Percentiles rank a stretch among this genome's conserved stretches.
These are phyloP conservation scores for Zea luxurians DNA, from an alignment of 176 grass and related monocot genomes.

Conservation along the genomic window DNA sequence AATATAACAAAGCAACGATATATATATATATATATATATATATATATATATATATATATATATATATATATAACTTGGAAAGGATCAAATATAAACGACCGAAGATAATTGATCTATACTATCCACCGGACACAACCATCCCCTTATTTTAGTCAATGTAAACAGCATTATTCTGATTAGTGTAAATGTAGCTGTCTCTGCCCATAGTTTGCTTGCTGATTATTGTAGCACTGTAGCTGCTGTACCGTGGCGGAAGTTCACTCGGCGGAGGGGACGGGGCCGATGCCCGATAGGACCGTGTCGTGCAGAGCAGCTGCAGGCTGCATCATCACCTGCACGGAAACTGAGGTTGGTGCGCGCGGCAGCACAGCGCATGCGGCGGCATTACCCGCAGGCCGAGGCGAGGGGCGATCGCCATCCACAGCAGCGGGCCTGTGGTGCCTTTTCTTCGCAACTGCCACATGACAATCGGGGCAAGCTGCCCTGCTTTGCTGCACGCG, in stretches of 20 bases:
- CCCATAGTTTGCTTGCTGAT: not conserved
- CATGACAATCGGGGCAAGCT: constrained; percentile 22
- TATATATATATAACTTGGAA: too few species aligned
- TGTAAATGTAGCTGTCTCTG: not conserved
- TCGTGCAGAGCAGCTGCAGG: not conserved
- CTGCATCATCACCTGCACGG: not conserved
- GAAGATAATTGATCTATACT: too few species aligned
- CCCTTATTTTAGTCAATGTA: not conserved
- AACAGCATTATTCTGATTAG: not conserved
- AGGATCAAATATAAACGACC: too few species aligned
- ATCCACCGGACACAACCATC: too few species aligned
- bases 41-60: too few species aligned
- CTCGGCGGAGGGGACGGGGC: not conserved
- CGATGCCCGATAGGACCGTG: not conserved
- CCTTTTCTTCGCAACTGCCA: constrained; percentile 49
- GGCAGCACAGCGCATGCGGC: constrained; percentile 23
- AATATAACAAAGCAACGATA: too few species aligned
- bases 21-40: too few species aligned
- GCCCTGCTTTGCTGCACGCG: not conserved
- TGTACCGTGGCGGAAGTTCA: too few species aligned
- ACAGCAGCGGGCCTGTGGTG: not conserved
- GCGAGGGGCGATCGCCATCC: constrained; percentile 8
- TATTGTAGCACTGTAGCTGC: too few species aligned
- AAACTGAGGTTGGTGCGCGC: not conserved
- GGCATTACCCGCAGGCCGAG: not conserved